phyloP scores from a whole-genome alignment of 345 rosid genomes.

The Boechera stricta region DNA sequence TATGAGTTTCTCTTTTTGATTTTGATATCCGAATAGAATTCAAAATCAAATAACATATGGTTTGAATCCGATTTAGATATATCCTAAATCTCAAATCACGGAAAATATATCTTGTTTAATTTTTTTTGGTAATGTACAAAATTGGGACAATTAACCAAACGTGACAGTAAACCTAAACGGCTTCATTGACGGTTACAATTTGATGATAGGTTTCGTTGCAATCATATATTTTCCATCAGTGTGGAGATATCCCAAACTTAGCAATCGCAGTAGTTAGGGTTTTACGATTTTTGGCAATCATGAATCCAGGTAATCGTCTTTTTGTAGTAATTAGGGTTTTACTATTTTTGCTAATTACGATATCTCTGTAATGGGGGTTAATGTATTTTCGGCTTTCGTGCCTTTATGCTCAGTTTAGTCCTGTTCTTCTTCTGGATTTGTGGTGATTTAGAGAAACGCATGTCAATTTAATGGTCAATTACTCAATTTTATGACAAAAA shows the following conservation, averaged over 20 bases:
- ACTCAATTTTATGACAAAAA: background rate
- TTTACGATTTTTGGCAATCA: background rate
- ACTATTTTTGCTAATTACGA: background rate
- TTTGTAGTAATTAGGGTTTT: background rate
- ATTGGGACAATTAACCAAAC: background rate
- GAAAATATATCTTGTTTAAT: background rate
- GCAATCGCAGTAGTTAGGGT: constrained; percentile 7
- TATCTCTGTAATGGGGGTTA: background rate
- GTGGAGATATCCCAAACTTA: background rate
- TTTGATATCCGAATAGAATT: background rate
- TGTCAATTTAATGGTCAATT: background rate
- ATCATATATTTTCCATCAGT: background rate
- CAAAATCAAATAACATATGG: background rate
- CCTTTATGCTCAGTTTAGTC: background rate
- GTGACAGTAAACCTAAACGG: background rate
- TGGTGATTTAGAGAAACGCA: background rate
- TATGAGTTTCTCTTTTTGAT: background rate
- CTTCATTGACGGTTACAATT: background rate
- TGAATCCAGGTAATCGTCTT: constrained; percentile 19
- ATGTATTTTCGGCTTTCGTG: background rate
- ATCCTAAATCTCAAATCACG: background rate
- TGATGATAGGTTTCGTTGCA: background rate
- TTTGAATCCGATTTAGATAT: background rate
- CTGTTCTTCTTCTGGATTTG: background rate
- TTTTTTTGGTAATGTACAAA: background rate